Evolutionary conservation across 2,329 filamentous ascomycete genomes (phyloP).

Genomic region (Periconia sp.): DNA sequence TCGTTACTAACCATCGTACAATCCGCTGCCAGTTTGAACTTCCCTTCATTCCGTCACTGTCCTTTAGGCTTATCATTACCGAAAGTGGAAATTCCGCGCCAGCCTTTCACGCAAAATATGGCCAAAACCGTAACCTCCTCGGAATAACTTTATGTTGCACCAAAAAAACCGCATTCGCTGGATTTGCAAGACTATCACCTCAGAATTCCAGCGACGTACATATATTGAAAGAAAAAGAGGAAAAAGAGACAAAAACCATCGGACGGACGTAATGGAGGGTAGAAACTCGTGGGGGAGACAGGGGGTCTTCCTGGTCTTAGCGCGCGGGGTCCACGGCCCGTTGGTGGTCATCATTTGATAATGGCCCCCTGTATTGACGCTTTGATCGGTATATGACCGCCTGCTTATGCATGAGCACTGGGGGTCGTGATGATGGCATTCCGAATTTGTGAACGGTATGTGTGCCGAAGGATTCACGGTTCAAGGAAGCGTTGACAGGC

Average conservation of each 20-base stretch:
- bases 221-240: background rate
- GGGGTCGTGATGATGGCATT: too few relatives aligned
- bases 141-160: background rate
- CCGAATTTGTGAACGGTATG: background rate
- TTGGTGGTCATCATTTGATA: background rate
- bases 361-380: background rate
- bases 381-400: too few relatives aligned
- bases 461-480: background rate
- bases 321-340: background rate
- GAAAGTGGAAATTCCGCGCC: background rate
- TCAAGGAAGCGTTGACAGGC: background rate
- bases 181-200: background rate
- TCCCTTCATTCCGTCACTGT: background rate
- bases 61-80: background rate
- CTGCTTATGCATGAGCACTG: too few relatives aligned
- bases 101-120: background rate
- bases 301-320: background rate
- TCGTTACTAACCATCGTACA: background rate
- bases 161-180: background rate
- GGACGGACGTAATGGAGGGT: conserved; percentile 29
- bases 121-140: background rate
- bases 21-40: background rate
- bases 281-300: background rate
- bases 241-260: background rate
- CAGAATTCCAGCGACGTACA: background rate